Percentiles rank a stretch among this genome's conserved stretches.
phyloP scores from a whole-genome alignment of 148 eudicot genomes.

The Persicaria tinctoria region DNA sequence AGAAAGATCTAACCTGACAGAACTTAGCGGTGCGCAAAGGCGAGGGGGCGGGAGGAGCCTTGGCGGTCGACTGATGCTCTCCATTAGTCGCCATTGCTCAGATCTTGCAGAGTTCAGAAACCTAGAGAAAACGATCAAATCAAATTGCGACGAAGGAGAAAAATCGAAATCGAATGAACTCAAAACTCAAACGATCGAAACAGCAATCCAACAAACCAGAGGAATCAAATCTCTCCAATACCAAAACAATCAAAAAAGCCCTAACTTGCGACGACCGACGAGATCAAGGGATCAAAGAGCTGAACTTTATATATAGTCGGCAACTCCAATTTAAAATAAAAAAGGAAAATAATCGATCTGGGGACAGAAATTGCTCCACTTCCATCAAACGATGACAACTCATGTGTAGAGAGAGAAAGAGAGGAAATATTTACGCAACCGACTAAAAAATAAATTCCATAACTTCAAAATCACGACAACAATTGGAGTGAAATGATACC shows the following conservation, averaged over 20 bases:
- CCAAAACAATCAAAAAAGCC: conserved; percentile 4
- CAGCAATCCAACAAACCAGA: neutral
- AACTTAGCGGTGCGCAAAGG: conserved; percentile 73
- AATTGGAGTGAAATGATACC: conserved; percentile 2
- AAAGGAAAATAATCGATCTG: neutral
- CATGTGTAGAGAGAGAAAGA: conserved; percentile 13
- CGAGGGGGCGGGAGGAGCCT: conserved; percentile 77
- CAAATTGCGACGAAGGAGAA: neutral
- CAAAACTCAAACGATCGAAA: neutral
- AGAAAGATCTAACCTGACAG: conserved; percentile 41
- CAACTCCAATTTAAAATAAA: neutral
- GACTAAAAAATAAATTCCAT: neutral
- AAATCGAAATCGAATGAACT: neutral
- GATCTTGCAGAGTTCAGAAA: conserved; percentile 12
- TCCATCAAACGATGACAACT: conserved; percentile 11
- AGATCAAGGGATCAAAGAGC: conserved; percentile 8
- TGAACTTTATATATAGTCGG: conserved; percentile 11
- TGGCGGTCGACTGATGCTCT: conserved; percentile 29
- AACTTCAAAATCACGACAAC: conserved; percentile 16
- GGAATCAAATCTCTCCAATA: neutral
- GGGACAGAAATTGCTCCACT: conserved; percentile 7
- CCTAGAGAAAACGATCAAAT: neutral
- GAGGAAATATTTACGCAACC: conserved; percentile 12
- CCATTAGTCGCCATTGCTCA: conserved; percentile 18
- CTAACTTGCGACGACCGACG: conserved; percentile 11